Conservation (phyloP, 2,329 filamentous ascomycete species). For the Tolypocladium endophyticum region DNA sequence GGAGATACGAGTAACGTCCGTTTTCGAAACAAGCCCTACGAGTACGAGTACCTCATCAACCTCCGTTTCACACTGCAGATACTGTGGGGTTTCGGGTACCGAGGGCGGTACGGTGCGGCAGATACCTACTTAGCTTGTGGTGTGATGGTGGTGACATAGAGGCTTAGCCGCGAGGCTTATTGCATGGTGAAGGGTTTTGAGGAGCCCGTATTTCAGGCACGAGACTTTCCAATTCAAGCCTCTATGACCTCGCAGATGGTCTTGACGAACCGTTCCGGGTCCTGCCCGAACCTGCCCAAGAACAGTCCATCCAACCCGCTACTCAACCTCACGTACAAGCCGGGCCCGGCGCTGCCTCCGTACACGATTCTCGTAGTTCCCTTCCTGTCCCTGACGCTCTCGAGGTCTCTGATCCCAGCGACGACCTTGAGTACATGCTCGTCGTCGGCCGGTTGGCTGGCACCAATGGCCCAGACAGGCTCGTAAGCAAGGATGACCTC, state of each 20-base stretch:
- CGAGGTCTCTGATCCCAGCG: constrained; percentile 45
- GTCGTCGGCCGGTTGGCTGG: constrained; percentile 57
- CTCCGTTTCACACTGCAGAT: neutral
- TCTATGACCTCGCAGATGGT: constrained; percentile 62
- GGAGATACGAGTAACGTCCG: neutral
- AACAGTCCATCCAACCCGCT: constrained; percentile 71
- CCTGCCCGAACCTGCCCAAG: constrained; percentile 71
- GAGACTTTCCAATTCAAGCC: constrained; percentile 10
- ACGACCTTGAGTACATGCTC: constrained; percentile 66
- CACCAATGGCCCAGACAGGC: constrained; percentile 82
- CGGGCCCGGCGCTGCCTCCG: constrained; percentile 73
- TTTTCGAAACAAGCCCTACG: neutral
- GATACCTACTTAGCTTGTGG: neutral
- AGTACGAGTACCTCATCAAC: neutral
- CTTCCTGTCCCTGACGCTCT: constrained; percentile 37
- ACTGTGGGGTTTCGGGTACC: neutral
- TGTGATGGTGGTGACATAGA: neutral
- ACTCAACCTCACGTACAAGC: constrained; percentile 58
- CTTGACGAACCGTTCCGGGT: constrained; percentile 58
- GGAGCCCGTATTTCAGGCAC: neutral
- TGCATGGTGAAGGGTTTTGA: neutral
- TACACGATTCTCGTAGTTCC: constrained; percentile 64
- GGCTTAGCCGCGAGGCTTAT: neutral
- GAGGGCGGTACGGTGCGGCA: neutral
- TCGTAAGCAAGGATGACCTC: constrained; percentile 77